Conservation (phyloP, 768 basidiomycete genomes). For the Russula compacta region DNA sequence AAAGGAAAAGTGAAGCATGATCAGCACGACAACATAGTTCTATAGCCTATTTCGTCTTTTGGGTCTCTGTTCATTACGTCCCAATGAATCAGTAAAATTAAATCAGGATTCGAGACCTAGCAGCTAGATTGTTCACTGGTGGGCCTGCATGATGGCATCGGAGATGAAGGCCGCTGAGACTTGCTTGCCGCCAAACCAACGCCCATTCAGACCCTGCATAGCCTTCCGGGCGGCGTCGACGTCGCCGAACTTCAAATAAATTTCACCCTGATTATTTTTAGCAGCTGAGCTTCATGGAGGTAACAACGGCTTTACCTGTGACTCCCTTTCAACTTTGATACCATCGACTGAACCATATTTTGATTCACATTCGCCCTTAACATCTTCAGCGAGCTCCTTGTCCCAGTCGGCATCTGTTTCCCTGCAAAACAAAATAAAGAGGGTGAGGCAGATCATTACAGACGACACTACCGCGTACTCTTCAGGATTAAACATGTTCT, state of each 20-base stretch:
- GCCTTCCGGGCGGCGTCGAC: conserved; percentile 77
- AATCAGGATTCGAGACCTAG: conserved; percentile 14
- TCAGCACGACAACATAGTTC: conserved; percentile 21
- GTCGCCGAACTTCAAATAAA: conserved; percentile 85
- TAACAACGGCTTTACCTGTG: conserved; percentile 54
- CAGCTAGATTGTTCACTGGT: conserved; percentile 43
- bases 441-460: not conserved
- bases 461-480: conserved; percentile 47
- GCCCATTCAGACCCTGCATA: conserved; percentile 84
- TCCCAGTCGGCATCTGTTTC: conserved; percentile 98
- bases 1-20: conserved; percentile 14
- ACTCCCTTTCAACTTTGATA: conserved; percentile 91
- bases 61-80: conserved; percentile 14
- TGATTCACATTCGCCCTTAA: conserved; percentile 84
- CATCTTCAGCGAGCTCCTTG: conserved; percentile 90
- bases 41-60: conserved; percentile 14
- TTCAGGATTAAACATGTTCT: conserved; percentile 97
- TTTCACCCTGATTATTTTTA: conserved; percentile 64
- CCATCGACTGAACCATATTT: conserved; percentile 84
- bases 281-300: not conserved
- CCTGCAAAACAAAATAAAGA: conserved; percentile 32
- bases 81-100: conserved; percentile 20
- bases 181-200: conserved; percentile 94
- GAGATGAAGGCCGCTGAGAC: conserved; percentile 84
- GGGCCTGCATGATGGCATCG: conserved; percentile 89